A percentile compares a stretch with the other conserved stretches of the same genome.
Evolutionary conservation across 1,139 yeast species (phyloP).

Genomic region (Hanseniaspora gamundiae): DNA sequence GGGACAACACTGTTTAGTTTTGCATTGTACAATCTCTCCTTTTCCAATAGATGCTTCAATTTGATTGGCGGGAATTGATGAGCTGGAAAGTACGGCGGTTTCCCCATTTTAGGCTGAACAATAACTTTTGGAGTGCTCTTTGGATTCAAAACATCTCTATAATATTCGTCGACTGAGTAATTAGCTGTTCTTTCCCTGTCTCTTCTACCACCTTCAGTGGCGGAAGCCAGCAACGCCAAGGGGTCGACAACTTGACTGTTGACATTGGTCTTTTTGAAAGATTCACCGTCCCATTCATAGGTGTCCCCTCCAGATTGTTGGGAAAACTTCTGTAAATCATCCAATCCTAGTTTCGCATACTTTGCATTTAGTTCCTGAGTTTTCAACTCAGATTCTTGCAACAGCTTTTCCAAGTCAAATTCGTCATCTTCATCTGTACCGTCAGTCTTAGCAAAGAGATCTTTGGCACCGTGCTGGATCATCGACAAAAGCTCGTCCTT

Average conservation of each 20-base stretch:
- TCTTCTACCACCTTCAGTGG: slow-evolving; percentile 7
- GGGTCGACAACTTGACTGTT: slow-evolving; percentile 45
- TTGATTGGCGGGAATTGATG: slow-evolving; percentile 63
- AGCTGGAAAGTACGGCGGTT: slow-evolving; percentile 51
- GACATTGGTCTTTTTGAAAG: slow-evolving; percentile 54
- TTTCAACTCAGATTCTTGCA: slow-evolving; percentile 67
- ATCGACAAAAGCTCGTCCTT: slow-evolving; percentile 83
- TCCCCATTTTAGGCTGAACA: slow-evolving; percentile 52
- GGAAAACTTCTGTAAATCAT: slow-evolving; percentile 81
- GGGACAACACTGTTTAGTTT: slow-evolving; percentile 24
- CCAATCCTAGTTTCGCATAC: slow-evolving; percentile 76
- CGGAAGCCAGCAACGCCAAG: slow-evolving; percentile 30
- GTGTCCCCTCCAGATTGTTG: slow-evolving; percentile 38
- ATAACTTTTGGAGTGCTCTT: slow-evolving; percentile 51
- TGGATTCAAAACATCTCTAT: slow-evolving; percentile 62
- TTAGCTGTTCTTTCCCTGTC: slow-evolving; percentile 63
- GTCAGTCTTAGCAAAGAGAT: slow-evolving; percentile 45
- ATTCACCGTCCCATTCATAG: slow-evolving; percentile 79
- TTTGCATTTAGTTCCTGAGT: slow-evolving; percentile 68
- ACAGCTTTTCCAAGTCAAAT: slow-evolving; percentile 69
- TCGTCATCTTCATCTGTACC: slow-evolving; percentile 21
- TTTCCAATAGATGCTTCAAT: slow-evolving; percentile 48
- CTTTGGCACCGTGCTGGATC: slow-evolving; percentile 96
- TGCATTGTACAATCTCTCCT: slow-evolving; percentile 40
- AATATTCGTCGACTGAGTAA: slow-evolving; percentile 67